Evolutionary conservation across 768 basidiomycete species (phyloP), one percentile per base, ranked within the genome.

Genomic region (Mycena galopus): DNA sequence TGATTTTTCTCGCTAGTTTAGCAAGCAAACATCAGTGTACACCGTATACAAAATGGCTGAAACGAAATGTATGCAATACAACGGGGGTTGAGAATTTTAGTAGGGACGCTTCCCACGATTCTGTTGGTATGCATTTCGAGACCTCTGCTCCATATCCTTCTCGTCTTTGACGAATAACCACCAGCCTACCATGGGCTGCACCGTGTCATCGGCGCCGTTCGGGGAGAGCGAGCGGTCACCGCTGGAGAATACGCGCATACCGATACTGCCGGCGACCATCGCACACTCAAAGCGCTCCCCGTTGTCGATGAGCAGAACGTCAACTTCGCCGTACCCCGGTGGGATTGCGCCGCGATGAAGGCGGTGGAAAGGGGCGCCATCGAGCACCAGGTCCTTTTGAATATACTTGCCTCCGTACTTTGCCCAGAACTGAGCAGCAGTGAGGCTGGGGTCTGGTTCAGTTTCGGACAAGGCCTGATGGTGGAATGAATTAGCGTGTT

Each of bases 161-260:
- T 67, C 39, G 30, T 67, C 66, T 53, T 71, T 67, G 25, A 61
- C 32, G 37, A 83, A 76, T 64, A 79, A 75, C 82, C 82, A 82
- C 81, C 80, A 82, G 9, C 76, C 82, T 30, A 74, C 71, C n/a
- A 82, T 70, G 1, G 81, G 78, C 53, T 74, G 73, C 33, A 79
- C 77, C 5, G 78, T 83, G 55, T 82, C 82, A 67, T 80, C 72
- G 64, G 77, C 50, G 19, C 81, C 82, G 23, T 78, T 78, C 39
- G 77, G 67, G 66, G 79, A 81, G 59, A 79, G 51, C 50, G 80
- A 75, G 19, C 77, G 75, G 69, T 79, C 80, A 59, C 77, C 80
- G 27, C 77, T 79, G 47, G 69, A 68, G 30, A 44, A 58, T 19
- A 74, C 58, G 14, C 33, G 55, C 23, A 23, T 60, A 14, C 69